phyloP scores from a whole-genome alignment of 139 green algal species.

The Chlamydomonas sphaeroides region DNA sequence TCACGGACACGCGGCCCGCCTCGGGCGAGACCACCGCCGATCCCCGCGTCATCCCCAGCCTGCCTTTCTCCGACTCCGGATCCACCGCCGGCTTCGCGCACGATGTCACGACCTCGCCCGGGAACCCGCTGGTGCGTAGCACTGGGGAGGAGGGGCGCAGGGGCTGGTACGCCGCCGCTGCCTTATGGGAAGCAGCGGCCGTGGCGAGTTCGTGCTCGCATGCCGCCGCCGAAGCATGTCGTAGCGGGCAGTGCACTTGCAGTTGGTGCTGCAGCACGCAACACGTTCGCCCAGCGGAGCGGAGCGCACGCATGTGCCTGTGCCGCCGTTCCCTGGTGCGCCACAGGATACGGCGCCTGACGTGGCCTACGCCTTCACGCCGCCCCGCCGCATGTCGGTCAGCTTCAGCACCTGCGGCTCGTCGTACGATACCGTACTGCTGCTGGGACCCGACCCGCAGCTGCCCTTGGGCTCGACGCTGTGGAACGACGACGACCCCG shows the following conservation, averaged over 20 bases:
- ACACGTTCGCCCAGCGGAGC: too few relatives aligned
- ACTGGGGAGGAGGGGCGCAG: not conserved
- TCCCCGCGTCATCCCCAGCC: constrained; percentile 30
- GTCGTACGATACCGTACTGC: constrained; percentile 59
- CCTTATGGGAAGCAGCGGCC: too few relatives aligned
- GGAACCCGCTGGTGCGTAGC: constrained; percentile 30
- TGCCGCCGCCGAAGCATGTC: too few relatives aligned
- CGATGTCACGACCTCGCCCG: constrained; percentile 15
- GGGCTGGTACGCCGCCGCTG: not conserved
- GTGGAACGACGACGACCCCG: constrained; percentile 54
- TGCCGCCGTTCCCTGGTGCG: too few relatives aligned
- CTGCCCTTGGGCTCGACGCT: constrained; percentile 31
- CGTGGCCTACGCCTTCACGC: constrained; percentile 60
- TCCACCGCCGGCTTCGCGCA: constrained; percentile 46
- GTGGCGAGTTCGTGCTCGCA: too few relatives aligned
- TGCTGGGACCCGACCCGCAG: not conserved
- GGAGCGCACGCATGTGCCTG: too few relatives aligned
- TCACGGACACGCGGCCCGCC: not conserved
- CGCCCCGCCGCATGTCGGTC: constrained; percentile 12
- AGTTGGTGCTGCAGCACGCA: too few relatives aligned
- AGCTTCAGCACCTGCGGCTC: constrained; percentile 63
- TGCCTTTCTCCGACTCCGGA: constrained; percentile 57
- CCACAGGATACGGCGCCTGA: constrained; percentile 55
- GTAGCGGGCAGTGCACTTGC: too few relatives aligned
- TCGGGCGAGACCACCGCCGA: constrained; percentile 41